Base-by-base conservation (phyloP, 1,139 yeast species). In the Schwanniomyces etchellsii region DNA sequence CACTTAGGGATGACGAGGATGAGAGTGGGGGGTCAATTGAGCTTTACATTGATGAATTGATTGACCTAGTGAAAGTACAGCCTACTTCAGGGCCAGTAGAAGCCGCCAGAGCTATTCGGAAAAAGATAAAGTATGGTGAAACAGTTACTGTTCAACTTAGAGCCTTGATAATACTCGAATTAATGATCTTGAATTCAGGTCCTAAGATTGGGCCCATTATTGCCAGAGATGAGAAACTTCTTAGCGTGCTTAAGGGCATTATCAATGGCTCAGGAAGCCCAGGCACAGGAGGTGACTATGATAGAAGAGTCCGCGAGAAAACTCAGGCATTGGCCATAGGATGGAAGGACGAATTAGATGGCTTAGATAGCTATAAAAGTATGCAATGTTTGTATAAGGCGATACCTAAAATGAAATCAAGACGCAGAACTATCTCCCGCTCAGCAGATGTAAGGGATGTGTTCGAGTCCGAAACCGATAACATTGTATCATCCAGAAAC, bases 61-160 rank as follows among this genome's bases (percentile, higher is more conserved):
- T 67, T 17, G 58, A 64, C 16, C 49, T 67, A 35, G 65, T 67
- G 36, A 52, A 57, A 35, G 44, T 64, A 25, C 74, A 66, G 46
- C 57, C 59, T 0, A 28, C 45, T 9, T 36, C 50, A 14, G 70
- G 93, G 1, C 76, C 86, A 2, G 60, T 67, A 7, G 97, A 89
- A 54, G 93, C 95, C 1, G 96, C 96, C 1, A 66, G 97, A 31
- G 94, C 95, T 1, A 64, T 91, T 23, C 70, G 98, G 32, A 91
- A 91, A 62, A 77, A 80, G 50, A 64, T 91, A 51, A 91, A 91
- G 58, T 83, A 91, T 51, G 97, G 97, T n/a, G 54, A 51, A 15
- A 45, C 64, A 1, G 51, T 57, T 2, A 63, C 63, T 18, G 79
- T 77, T 38, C 91, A 82, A 48, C 42, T 70, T 31, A 68, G 83